Evolutionary conservation across 2,329 filamentous ascomycete species (phyloP), one percentile per base, ranked within the genome.

Genomic region (Xylaria digitata): DNA sequence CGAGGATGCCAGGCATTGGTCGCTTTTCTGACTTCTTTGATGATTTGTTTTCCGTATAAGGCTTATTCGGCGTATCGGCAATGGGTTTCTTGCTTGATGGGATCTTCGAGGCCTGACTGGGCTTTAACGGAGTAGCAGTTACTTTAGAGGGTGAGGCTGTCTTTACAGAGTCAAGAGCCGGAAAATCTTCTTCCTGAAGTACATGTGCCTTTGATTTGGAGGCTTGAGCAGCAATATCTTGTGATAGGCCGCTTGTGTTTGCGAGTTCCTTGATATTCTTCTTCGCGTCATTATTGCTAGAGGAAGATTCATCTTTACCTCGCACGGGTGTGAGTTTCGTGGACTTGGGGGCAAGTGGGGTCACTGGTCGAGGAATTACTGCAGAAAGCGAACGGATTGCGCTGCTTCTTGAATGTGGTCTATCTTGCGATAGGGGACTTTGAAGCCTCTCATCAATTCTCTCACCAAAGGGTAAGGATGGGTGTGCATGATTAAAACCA

Each of bases 141-240:
- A 76, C 60, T 50, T 76, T 75, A 40, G 76, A 72, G 1, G 78
- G 70, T 23, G 81, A 79, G 49, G 77, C 76, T 8, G 75, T 65
- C 66, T 82, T 84, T 23, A 81, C 78, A 9, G 84, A 80, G 67
- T 85, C 82, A 6, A 90, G 78, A 2, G 87, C 84, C 11, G 89
- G 89, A 71, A 90, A 90, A 70, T 90, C 88, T 71, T 90, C 87
- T 26, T 89, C 86, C 66, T 88, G 84, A 50, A 89, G 76, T 34
- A 84, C 67, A 58, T 73, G 78, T 34, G 73, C 73, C 69, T 80
- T 79, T 5, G 74, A 70, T 64, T 78, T 78, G 2, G 75, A 77
- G n/a, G 81, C 80, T 70, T 80, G 79, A 1, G 80, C 73, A 1
- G 80, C 79, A 40, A 82, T 82, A 32, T 83, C 80, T 71, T 83